A percentile compares a stretch with the other conserved stretches of the same genome.
Evolutionary conservation across 2,329 filamentous ascomycete genomes (phyloP).

Genomic region (Colletotrichum incanum): DNA sequence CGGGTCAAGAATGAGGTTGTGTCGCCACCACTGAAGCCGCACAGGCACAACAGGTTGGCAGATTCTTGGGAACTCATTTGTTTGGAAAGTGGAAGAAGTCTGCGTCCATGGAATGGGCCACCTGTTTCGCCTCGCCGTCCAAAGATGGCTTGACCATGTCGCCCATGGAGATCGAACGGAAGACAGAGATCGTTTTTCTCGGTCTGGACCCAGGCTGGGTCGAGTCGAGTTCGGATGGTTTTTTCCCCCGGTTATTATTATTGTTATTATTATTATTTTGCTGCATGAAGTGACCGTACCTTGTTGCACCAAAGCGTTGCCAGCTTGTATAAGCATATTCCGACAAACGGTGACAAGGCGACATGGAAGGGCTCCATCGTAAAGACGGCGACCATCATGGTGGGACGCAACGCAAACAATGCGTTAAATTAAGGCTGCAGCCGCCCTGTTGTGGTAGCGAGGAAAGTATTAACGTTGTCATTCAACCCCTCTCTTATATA

Average conservation of each 20-base stretch:
- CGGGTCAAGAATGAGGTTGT: conserved; percentile 48
- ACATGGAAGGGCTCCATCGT: conserved; percentile 56
- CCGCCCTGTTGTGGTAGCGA: conserved; percentile 47
- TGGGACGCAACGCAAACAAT: conserved; percentile 55
- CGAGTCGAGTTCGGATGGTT: conserved; percentile 62
- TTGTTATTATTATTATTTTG: no score
- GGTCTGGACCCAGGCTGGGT: conserved; percentile 55
- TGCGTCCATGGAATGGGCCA: not conserved
- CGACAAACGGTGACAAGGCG: conserved; percentile 56
- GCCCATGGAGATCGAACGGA: not conserved
- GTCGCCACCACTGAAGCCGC: conserved; percentile 54
- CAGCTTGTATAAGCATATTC: conserved; percentile 51
- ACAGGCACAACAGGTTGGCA: conserved; percentile 55
- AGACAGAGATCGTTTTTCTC: conserved; percentile 45
- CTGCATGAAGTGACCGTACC: conserved; percentile 55
- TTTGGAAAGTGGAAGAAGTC: conserved; percentile 52
- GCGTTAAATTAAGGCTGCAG: conserved; percentile 50
- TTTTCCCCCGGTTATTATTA: no score
- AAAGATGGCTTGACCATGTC: not conserved
- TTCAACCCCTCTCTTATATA: conserved; percentile 54
- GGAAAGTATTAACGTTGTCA: conserved; percentile 51
- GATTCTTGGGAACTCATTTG: conserved; percentile 47
- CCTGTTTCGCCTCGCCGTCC: conserved; percentile 1
- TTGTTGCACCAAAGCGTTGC: conserved; percentile 55
- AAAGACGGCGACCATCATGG: conserved; percentile 56